Conservation (phyloP, 441 rosid genomes). For the Populus hybrid region DNA sequence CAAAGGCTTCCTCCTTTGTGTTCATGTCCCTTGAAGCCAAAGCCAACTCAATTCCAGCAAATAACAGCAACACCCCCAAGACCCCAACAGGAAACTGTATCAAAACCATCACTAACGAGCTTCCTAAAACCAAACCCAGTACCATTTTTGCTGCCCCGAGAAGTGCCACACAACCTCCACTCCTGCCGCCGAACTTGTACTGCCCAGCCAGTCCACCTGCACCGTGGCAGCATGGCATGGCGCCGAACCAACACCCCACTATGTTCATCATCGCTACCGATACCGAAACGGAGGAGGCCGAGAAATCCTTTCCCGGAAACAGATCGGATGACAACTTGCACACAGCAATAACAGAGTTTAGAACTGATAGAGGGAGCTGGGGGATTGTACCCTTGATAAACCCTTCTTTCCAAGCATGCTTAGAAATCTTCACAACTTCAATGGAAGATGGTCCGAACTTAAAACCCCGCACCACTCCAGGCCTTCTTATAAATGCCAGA, state of each 20-base stretch:
- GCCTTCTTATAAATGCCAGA: conserved; percentile 56
- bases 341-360: conserved; percentile 74
- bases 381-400: conserved; percentile 71
- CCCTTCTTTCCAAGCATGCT: conserved; percentile 74
- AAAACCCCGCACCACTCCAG: conserved; percentile 38
- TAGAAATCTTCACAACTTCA: conserved; percentile 37
- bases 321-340: conserved; percentile 71
- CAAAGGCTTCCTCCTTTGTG: conserved; percentile 66
- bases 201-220: conserved; percentile 87
- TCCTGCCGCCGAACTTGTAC: conserved; percentile 87
- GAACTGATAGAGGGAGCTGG: conserved; percentile 63
- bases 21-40: conserved; percentile 81
- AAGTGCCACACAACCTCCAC: conserved; percentile 67
- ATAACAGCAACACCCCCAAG: conserved; percentile 57
- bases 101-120: conserved; percentile 57
- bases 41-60: conserved; percentile 81
- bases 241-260: conserved; percentile 88
- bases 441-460: conserved; percentile 67
- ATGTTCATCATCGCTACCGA: conserved; percentile 75
- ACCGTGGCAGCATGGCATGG: conserved; percentile 86
- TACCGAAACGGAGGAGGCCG: conserved; percentile 55
- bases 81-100: conserved; percentile 75
- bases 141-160: conserved; percentile 57
- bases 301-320: conserved; percentile 63
- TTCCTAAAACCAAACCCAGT: conserved; percentile 67